Conservation (phyloP, 495 filamentous ascomycete species). For the Tetracladium setigerum region DNA sequence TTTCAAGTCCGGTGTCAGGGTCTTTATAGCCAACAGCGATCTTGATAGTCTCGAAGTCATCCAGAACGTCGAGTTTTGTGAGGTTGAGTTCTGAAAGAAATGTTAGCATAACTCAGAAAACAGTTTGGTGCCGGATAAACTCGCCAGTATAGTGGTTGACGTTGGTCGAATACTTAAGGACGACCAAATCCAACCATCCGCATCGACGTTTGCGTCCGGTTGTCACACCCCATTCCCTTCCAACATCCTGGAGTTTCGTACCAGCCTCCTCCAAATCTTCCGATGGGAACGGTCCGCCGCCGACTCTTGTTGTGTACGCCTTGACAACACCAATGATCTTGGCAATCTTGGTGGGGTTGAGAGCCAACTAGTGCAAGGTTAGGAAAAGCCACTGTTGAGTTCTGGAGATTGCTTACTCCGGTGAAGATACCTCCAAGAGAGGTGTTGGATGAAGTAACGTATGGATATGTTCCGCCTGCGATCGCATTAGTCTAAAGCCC, state of each 20-base stretch:
- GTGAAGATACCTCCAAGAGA: conserved; percentile 65
- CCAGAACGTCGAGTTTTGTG: conserved; percentile 84
- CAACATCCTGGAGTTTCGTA: conserved; percentile 38
- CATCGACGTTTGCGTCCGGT: conserved; percentile 80
- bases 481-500: conserved; percentile 1
- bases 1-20: conserved; percentile 41
- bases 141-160: conserved; percentile 7
- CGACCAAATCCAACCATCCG: conserved; percentile 86
- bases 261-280: conserved; percentile 58
- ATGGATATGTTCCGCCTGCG: conserved; percentile 66
- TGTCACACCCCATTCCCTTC: conserved; percentile 59
- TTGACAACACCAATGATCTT: conserved; percentile 83
- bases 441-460: conserved; percentile 73
- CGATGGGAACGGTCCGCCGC: conserved; percentile 76
- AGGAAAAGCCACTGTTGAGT: background rate
- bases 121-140: background rate
- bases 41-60: conserved; percentile 57
- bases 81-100: conserved; percentile 50
- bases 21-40: conserved; percentile 65
- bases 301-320: conserved; percentile 68
- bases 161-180: conserved; percentile 68
- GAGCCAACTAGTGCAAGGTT: background rate
- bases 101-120: conserved; percentile 13
- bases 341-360: conserved; percentile 7
- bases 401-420: conserved; percentile 14